Evolutionary conservation across 495 filamentous ascomycete species (phyloP).

Genomic region (Daldinia decipiens): DNA sequence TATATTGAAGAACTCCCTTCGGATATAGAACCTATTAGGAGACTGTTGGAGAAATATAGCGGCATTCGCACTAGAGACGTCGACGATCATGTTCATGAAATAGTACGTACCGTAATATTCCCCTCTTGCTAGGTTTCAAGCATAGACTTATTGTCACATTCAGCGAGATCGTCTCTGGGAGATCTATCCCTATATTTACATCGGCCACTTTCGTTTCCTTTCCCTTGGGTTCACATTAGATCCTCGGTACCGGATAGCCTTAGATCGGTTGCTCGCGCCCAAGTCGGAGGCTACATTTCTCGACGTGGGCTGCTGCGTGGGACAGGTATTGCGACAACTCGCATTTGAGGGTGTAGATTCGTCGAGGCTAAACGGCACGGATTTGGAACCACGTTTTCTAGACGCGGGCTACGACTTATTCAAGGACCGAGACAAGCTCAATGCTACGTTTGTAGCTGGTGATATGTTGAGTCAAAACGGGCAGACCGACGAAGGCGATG

Average conservation of each 20-base stretch:
- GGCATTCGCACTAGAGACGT: constrained; percentile 56
- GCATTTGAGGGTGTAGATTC: constrained; percentile 55
- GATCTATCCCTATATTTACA: constrained; percentile 61
- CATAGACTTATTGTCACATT: not conserved
- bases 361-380: constrained; percentile 53
- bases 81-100: constrained; percentile 57
- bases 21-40: constrained; percentile 46
- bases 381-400: constrained; percentile 55
- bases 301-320: constrained; percentile 63
- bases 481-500: constrained; percentile 21
- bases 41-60: constrained; percentile 60
- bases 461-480: constrained; percentile 45
- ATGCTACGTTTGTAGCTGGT: constrained; percentile 45
- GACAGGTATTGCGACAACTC: constrained; percentile 59
- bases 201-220: constrained; percentile 64
- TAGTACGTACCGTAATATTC: constrained; percentile 49
- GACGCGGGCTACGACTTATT: constrained; percentile 57
- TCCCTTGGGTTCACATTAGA: constrained; percentile 53
- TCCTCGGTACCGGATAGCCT: constrained; percentile 49
- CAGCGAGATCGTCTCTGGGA: constrained; percentile 61
- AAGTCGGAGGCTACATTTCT: constrained; percentile 47
- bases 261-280: constrained; percentile 54
- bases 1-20: constrained; percentile 46
- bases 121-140: not conserved
- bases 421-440: constrained; percentile 45